Base-by-base conservation (phyloP, 2,329 filamentous ascomycete genomes). In the Colletotrichum chrysophilum region DNA sequence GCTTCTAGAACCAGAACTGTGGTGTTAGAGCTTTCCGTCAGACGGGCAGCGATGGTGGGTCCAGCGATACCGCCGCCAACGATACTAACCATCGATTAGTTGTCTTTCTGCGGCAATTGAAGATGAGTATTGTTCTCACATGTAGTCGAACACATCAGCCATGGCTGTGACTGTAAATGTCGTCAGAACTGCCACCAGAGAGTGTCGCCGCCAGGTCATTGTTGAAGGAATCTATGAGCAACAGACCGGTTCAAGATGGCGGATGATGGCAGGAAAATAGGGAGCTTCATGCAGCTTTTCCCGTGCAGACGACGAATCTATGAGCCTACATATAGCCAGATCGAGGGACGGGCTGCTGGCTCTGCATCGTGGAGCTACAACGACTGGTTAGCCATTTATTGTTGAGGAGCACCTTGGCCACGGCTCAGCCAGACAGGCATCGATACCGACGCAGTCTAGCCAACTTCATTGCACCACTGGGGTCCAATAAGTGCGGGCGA, bases 11-110 rank as follows among this genome's bases (percentile, higher is more conserved):
- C 76, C 8, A 77, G 66, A 10, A 75, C 71, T 13, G 64, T 72
- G 26, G 75, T 38, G 4, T 7, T 18, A n/a, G 67, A 56, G 10
- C 62, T 38, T 74, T 89, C 86, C 2, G 87, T 86, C 5, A 92
- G 82, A 1, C 88, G 85, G 10, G 86, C 82, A 12, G 88, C 88
- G 9, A 91, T 82, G 2, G 85, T 85, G n/a, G 91, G 83, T 18
- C 90, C 90, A 16, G 89, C 88, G 8, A 88, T 90, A 8, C 89
- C 90, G 43, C 90, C 90, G 36, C 90, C 90, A 26, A 91, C 81
- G 71, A 91, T 79, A 52, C 91, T 77, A 82, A 75, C 83, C 81
- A 52, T 26, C n/a, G 14, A 2, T 28, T 4, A 32, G 14, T 21
- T 2, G 1, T 12, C 8, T 10, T 2, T 34, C n/a, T 5, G 14